Base-by-base conservation (phyloP, 306 rosid species). In the Cyclanthera cordifolia region DNA sequence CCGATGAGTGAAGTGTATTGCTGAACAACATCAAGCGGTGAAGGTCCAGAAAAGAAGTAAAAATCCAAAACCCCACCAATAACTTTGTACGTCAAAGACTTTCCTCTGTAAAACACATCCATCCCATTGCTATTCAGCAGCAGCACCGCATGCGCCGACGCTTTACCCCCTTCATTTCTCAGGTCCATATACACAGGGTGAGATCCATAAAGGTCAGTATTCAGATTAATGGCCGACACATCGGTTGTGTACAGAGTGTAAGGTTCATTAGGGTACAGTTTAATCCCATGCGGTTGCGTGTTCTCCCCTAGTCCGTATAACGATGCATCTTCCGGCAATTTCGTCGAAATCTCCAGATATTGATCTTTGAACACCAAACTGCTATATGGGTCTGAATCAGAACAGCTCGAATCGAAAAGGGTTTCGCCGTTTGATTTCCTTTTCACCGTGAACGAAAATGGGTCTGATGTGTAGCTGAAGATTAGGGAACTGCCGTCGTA, bases 81-180 rank as follows among this genome's bases (percentile, higher is more conserved):
- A 46, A 88, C 59, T 77, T 93, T 93, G 64, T 90, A 93, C 0
- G 96, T 93, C 73, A 93, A 77, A 24, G 95, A 93, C 16, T 55
- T 73, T 8, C 96, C 99, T 57, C 71, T 73, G 79, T 93, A 90
- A 70, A 93, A 88, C 69, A 93, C 95, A 77, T 93, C 97, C 97
- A 93, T 93, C n/a, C 99, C 99, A 82, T 93, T 90, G 72, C 97
- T 93, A 55, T 93, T 93, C 32, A 93, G 94, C 83, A 93, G 64
- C 82, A 93, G 53, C 70, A 90, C 97, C 47, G 83, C 95, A 56
- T 93, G 99, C 0, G 97, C 85, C 53, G 69, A 85, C 57, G 95
- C 83, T 73, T 67, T 25, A 1, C 91, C 95, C 1, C 80, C 91
- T 39, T 72, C 75, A 65, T 88, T 86, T 70, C 97, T 82, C 11